Conservation (phyloP, 805 yeast genomes). For the Starmerella cellae region DNA sequence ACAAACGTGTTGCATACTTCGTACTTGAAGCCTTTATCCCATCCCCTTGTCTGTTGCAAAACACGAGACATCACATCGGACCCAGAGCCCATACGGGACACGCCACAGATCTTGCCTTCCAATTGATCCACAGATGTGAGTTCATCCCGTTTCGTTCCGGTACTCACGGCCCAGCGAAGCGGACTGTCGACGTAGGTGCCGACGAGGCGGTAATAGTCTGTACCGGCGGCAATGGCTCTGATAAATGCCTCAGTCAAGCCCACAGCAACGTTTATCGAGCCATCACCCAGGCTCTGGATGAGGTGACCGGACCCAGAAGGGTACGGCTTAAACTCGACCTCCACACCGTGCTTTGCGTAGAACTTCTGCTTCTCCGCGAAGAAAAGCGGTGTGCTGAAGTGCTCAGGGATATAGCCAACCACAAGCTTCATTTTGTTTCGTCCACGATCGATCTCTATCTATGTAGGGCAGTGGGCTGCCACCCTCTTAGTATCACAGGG, state of each 20-base stretch:
- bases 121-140: constrained; percentile 40
- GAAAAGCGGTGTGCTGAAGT: constrained; percentile 74
- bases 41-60: constrained; percentile 48
- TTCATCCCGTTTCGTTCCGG: constrained; percentile 52
- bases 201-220: constrained; percentile 46
- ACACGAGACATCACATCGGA: constrained; percentile 86
- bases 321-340: constrained; percentile 49
- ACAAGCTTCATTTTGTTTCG: constrained; percentile 21
- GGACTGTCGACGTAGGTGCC: constrained; percentile 83
- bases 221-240: constrained; percentile 65
- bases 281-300: constrained; percentile 53
- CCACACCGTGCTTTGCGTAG: constrained; percentile 38
- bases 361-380: constrained; percentile 52
- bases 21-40: constrained; percentile 34
- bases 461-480: too few species aligned
- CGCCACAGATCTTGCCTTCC: constrained; percentile 54
- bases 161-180: constrained; percentile 78
- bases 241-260: constrained; percentile 89
- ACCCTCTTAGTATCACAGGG: too few species aligned
- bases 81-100: constrained; percentile 80
- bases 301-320: constrained; percentile 84
- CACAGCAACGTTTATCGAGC: constrained; percentile 58
- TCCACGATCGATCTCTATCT: too few species aligned
- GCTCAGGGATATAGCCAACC: constrained; percentile 84
- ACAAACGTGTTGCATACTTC: constrained; percentile 53